Base-by-base conservation (phyloP, 495 filamentous ascomycete genomes). In the Tricharina praecox region DNA sequence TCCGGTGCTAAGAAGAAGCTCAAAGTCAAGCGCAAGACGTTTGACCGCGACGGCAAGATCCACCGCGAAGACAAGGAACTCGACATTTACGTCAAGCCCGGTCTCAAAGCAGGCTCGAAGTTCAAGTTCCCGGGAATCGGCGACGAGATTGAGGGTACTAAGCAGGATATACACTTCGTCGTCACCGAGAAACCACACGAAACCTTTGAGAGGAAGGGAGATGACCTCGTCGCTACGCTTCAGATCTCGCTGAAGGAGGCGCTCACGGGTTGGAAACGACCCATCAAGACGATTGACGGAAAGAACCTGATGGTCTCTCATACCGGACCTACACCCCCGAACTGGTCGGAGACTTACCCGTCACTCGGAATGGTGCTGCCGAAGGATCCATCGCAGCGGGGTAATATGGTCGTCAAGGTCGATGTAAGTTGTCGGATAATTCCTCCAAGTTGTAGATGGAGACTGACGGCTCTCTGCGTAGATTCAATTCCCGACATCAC, bases 91-190 rank as follows among this genome's bases (percentile, higher is more conserved):
- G 92, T 96, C 64, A 94, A 95, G 67, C 81, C 83, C 24, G 90
- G 90, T 37, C 71, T 94, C 63, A 92, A 94, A 64, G 82, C 86
- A 49, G 90, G 90, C 19, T 90, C 84, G 50, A 97, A 95, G 72
- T 92, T 97, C 55, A 93, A 94, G 67, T 97, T 92, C 60, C 81
- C 82, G 64, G 84, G 86, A 23, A 83, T 96, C 24, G 90, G 92
- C 1, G 92, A 96, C 63, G 86, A 95, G 61, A 86, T 93, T 52
- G 90, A 96, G 61, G 90, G 92, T 23, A 87, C 87, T n/a, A 81
- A 84, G 47, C 92, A 97, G 64, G 92, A 97, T 66, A 63, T 97
- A 36, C 87, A 93, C 62, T 85, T 97, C 54, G 78, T 96, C 41
- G 76, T 97, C 7, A 78, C 82, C 58, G 87, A 95, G 85, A 87